Base-by-base conservation (phyloP, 768 basidiomycete species). In the Asterophora parasitica region DNA sequence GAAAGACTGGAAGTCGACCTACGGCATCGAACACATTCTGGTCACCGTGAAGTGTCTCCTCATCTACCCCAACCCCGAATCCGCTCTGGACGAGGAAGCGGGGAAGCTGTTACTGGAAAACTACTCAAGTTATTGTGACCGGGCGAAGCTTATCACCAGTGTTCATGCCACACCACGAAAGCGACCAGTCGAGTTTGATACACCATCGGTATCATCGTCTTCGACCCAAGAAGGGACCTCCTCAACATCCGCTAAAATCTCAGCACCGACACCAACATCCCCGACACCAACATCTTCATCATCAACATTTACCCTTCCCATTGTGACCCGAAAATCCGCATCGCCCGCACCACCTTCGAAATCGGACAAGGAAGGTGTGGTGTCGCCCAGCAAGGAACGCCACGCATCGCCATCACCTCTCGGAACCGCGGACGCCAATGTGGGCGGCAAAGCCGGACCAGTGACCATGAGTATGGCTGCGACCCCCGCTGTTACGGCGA, bases 31-130 rank as follows among this genome's bases (percentile, higher is more conserved):
- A 11, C 91, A 94, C 63, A 95, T 95, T 50, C 77, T 95, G 12
- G 84, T 92, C 49, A 94, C 92, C 23, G 85, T 97, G 55, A 94
- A 93, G 64, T 96, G 94, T 61, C 81, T 98, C 38, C 78, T 98
- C 52, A 97, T 98, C 55, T 93, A 93, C 61, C 94, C 94, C 26
- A 96, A 96, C 62, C 92, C 95, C 27, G 94, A 97, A 65, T 94
- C 91, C 7, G 95, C 94, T 0, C 72, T 97, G 40, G 92, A 97
- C 63, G 94, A 97, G 62, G 92, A 96, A 62, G 94, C 94, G 0
- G 95, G 94, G 17, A 95, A 92, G 64, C 75, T 95, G 42, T 67
- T 96, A 32, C 71, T 95, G 38, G 90, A 95, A 61, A 83, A 94
- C 51, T 98, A 96, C 64, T 80, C 85, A 40, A 85, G 78, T 58